Conservation (phyloP, 1,284 basidiomycete species). For the Pascua guehoae region DNA sequence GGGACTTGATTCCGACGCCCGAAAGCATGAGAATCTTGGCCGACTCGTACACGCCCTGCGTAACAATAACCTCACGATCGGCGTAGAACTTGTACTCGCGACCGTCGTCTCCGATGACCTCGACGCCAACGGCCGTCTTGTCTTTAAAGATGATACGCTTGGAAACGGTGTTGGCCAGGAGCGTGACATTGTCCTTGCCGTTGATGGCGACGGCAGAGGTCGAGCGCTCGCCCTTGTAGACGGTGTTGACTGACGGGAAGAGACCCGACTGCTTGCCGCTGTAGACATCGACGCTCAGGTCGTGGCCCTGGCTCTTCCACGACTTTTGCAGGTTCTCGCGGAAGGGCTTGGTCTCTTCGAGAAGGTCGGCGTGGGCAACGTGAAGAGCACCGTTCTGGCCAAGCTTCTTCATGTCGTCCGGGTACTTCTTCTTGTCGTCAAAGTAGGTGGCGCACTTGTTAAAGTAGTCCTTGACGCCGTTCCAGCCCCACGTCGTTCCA, state of each 20-base stretch:
- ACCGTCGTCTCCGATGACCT: slow-evolving; percentile 11
- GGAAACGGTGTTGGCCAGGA: slow-evolving; percentile 5
- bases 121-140: slow-evolving; percentile 13
- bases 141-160: slow-evolving; percentile 11
- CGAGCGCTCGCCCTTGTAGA: slow-evolving; percentile 9
- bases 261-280: slow-evolving; percentile 8
- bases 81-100: slow-evolving; percentile 15
- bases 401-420: slow-evolving; percentile 2
- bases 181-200: slow-evolving; percentile 13
- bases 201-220: slow-evolving; percentile 8
- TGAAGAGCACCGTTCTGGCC: slow-evolving; percentile 8
- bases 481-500: slow-evolving; percentile 9
- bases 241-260: slow-evolving; percentile 12
- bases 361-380: slow-evolving; percentile 12
- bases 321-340: slow-evolving; percentile 12
- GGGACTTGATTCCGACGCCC: slow-evolving; percentile 7
- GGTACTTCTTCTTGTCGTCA: slow-evolving; percentile 9
- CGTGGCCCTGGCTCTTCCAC: slow-evolving; percentile 8
- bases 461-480: slow-evolving; percentile 15
- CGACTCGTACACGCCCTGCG: slow-evolving; percentile 14
- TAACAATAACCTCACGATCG: slow-evolving; percentile 13
- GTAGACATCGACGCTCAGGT: slow-evolving; percentile 11
- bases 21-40: slow-evolving; percentile 15
- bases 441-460: slow-evolving; percentile 12
- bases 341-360: slow-evolving; percentile 12